Evolutionary conservation across 176 grass and related monocot genomes (phyloP), one percentile per base, ranked within the genome.

Genomic region (Bonia amplexicaulis): DNA sequence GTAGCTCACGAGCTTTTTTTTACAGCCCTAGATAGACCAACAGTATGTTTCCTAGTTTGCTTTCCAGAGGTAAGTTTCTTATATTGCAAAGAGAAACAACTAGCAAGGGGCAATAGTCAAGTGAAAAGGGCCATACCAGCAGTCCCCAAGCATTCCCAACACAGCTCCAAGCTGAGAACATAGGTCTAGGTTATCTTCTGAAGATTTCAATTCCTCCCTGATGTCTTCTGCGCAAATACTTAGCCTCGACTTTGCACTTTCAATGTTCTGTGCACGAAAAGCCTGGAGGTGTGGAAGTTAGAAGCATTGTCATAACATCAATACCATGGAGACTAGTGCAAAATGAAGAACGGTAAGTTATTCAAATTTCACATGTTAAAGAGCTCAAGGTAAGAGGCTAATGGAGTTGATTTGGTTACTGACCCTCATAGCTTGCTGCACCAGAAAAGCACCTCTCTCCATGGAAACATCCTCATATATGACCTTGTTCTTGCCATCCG

Each of bases 341-440:
- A 17, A 19, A 23, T 60, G 13, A 49, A 47, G 49, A 11, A 68
- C 0, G 6, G 47, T 49, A 9, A 12, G 40, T 31, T 41, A 13
- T 74, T 10, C 2, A 57, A 45, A 72, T 12, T 78, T 72, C 13
- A 55, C 27, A 41, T 11, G 73, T 71, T 65, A 23, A 71, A 71
- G 12, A 42, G 23, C 12, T 66, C 12, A 35, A 55, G 12, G 39
- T 23, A 74, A 15, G 58, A 73, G 26, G 59, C 58, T 73, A 23
- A 68, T 23, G 57, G 5, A 68, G 3, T 57, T 57, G 27, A 64
- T 31, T 82, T 27, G 53, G 54, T 42, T 41, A 90, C 96, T 79
- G 11, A 99, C 96, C 93, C 96, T 93, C 96, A 99, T 95, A 60
- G 96, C 93, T 84, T 99, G 96, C 91, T 99, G 93, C 65, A 99